Evolutionary conservation across 1,139 yeast species (phyloP).

Genomic region (Entelexis paramagnoliae): DNA sequence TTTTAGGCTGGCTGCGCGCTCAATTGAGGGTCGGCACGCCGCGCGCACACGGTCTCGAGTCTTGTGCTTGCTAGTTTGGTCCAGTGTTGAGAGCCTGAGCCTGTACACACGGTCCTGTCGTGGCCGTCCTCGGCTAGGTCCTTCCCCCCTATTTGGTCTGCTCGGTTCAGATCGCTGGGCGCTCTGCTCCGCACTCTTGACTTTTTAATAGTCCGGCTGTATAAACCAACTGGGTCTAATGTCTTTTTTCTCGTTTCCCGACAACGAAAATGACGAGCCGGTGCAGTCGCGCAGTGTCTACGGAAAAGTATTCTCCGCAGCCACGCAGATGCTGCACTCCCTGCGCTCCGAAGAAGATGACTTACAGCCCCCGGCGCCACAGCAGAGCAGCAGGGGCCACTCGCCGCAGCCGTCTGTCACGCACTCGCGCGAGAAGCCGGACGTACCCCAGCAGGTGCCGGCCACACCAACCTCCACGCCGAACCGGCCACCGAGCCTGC

Average conservation of each 20-base stretch:
- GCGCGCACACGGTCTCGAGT: too few relatives aligned
- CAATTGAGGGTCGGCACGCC: background rate
- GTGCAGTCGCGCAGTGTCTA: constrained; percentile 15
- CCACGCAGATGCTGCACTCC: constrained; percentile 19
- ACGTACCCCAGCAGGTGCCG: background rate
- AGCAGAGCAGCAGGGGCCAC: background rate
- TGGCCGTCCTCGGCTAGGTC: too few relatives aligned
- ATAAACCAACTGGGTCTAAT: too few relatives aligned
- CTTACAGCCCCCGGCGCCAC: background rate
- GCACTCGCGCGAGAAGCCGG: background rate
- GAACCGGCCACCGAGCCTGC: constrained; percentile 9
- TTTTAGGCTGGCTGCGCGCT: background rate
- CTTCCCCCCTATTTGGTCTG: too few relatives aligned
- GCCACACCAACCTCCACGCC: background rate
- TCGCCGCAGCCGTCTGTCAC: background rate
- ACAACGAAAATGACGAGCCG: constrained; percentile 10
- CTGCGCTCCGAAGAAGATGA: constrained; percentile 18
- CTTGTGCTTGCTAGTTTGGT: background rate
- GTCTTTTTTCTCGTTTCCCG: constrained; percentile 23
- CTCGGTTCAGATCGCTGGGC: too few relatives aligned
- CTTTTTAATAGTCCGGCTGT: too few relatives aligned
- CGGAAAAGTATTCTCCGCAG: constrained; percentile 20
- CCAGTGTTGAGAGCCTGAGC: too few relatives aligned
- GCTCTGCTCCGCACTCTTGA: too few relatives aligned
- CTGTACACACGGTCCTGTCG: too few relatives aligned